A percentile compares a stretch with the other conserved stretches of the same genome.
Evolutionary conservation across 768 basidiomycete genomes (phyloP).

Genomic region (Boletus rubescentipes): DNA sequence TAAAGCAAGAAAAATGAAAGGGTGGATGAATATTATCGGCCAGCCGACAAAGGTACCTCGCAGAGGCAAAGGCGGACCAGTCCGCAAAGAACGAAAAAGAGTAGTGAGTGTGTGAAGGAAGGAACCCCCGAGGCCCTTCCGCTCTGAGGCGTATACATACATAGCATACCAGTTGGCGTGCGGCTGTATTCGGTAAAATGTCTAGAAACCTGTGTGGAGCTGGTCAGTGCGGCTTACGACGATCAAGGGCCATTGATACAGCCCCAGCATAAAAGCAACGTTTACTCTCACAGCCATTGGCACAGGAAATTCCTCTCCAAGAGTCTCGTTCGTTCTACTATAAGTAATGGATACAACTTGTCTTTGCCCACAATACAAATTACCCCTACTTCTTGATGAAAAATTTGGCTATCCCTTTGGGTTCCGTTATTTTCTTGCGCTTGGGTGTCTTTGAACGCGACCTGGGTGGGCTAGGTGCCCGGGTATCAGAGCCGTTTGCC

Average conservation of each 20-base stretch:
- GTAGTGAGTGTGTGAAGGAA: slow-evolving; percentile 17
- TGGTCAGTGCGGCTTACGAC: slow-evolving; percentile 3
- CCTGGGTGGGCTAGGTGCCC: slow-evolving; percentile 1
- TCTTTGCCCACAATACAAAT: neutral
- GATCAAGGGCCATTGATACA: slow-evolving; percentile 19
- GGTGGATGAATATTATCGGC: slow-evolving; percentile 10
- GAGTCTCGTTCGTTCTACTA: too few species aligned
- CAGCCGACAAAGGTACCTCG: slow-evolving; percentile 28
- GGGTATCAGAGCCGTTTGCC: slow-evolving; percentile 40
- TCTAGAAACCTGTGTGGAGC: slow-evolving; percentile 9
- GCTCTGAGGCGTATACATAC: neutral
- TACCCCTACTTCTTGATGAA: slow-evolving; percentile 35
- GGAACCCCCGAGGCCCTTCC: neutral
- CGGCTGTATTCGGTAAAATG: slow-evolving; percentile 7
- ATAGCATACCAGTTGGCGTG: neutral
- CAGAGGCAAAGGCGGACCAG: slow-evolving; percentile 36
- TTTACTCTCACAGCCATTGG: neutral
- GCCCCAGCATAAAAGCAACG: neutral
- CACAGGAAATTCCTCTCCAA: too few species aligned
- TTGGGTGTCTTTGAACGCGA: slow-evolving; percentile 24
- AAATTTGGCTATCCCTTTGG: slow-evolving; percentile 49
- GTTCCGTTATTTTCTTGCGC: slow-evolving; percentile 31
- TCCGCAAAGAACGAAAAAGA: slow-evolving; percentile 32
- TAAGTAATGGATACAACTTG: too few species aligned
- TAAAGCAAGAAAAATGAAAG: slow-evolving; percentile 7